A percentile compares a stretch with the other conserved stretches of the same genome.
These are phyloP conservation scores for Dryadomyces sulphureus DNA, from an alignment of 2,329 filamentous ascomycete species.

Conservation along the genomic window DNA sequence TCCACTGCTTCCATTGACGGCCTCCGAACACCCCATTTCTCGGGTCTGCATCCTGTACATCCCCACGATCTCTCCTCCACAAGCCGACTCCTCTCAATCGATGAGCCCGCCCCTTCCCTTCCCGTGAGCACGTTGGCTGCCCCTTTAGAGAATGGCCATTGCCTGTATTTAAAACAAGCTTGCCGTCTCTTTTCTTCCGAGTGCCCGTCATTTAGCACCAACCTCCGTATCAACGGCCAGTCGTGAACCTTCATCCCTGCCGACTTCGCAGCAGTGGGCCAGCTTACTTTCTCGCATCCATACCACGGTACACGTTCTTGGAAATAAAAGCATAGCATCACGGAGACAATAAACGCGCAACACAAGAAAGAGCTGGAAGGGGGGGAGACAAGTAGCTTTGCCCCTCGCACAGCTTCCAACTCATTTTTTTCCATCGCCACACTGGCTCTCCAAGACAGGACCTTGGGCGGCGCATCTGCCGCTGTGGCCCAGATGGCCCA, in stretches of 20 bases:
- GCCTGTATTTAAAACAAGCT: background rate
- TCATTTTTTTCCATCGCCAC: conserved; percentile 25
- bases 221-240: background rate
- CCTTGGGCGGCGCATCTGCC: conserved; percentile 48
- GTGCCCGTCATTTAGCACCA: background rate
- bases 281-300: background rate
- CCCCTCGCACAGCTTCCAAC: background rate
- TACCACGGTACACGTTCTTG: background rate
- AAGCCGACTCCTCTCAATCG: background rate
- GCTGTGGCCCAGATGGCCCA: conserved; percentile 58
- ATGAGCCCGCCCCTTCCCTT: background rate
- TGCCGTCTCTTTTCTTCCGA: background rate
- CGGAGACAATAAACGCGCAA: background rate
- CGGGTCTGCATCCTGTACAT: background rate
- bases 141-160: background rate
- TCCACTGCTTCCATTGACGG: background rate
- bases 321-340: background rate
- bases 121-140: background rate
- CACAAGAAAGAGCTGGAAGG: background rate
- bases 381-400: background rate
- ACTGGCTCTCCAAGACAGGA: conserved; percentile 47
- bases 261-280: background rate
- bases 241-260: background rate
- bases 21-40: background rate
- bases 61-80: background rate